Evolutionary conservation across 768 basidiomycete species (phyloP), one percentile per base, ranked within the genome.

Genomic region (Agaricus bisporus): DNA sequence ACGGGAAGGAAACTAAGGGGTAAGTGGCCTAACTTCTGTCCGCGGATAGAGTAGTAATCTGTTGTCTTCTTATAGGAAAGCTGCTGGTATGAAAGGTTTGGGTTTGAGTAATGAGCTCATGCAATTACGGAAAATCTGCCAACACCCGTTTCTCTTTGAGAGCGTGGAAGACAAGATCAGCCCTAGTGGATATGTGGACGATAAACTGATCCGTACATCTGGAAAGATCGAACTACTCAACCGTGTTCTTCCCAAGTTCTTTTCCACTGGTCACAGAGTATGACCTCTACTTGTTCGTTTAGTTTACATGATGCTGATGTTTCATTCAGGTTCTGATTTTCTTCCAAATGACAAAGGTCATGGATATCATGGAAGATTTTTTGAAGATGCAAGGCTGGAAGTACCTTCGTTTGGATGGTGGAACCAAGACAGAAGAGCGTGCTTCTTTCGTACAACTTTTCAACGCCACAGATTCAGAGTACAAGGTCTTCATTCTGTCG

Each of bases 291-390:
- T 41, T 12, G 12, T 14, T 38, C 50, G 5, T 25, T 29, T 18
- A 41, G 20, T 7, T 22, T 41, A n/a, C 51, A 49, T 39, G 17
- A 41, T 49, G 41, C 56, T 47, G n/a, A 51, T 52, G 41, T 48
- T 35, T 29, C 43, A 25, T 52, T 0, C 58, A 93, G 89, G 91
- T 95, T 43, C 83, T 99, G 53, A 98, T 99, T 61, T 98, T 99
- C 83, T 98, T 98, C 85, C 97, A 99, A 71, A 98, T 98, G 97
- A 98, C 95, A 14, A 91, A 93, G 64, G 92, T 98, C 61, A 97
- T 98, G 95, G 91, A 95, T 58, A 94, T 97, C 66, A 92, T 95
- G 83, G 91, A 92, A 62, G 95, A 98, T 63, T 98, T 94, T 63
- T 70, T 97, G 63, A 90, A 88, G 66, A 85, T 86, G 78, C 83